Base-by-base conservation (phyloP, 768 basidiomycete genomes). In the Calocera cornea region DNA sequence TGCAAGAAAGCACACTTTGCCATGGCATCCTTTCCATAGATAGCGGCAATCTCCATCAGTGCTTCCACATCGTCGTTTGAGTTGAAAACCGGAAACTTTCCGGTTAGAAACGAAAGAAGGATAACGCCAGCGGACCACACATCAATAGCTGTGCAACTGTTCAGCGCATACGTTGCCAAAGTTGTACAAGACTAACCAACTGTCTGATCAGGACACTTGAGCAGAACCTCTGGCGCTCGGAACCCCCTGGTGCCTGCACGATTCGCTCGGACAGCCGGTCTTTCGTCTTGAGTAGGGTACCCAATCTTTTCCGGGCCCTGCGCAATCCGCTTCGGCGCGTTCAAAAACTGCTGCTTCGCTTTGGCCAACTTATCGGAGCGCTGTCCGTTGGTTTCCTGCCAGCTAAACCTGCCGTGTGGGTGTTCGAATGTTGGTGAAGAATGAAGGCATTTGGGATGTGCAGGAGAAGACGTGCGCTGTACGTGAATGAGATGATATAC, bases 161-260 rank as follows among this genome's bases (percentile, higher is more conserved):
- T 69, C 66, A 74, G 34, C 12, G 31, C 17, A n/a, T 38, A 65
- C 47, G 64, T 64, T 41, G 19, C n/a, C 41, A 40, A 63, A 40
- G 64, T 16, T 24, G 24, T 68, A 34, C 34, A 34, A 67, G 34
- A 77, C 86, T 69, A 71, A 95, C 95, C 92, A 69, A 92, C 92
- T 10, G 87, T 87, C 77, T 99, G 97, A 72, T 92, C 89, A 2
- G 85, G 85, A 72, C 97, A 99, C 76, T 98, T 99, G 41, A 99
- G 76, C 40, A 99, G 77, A 1, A 99, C 95, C 73, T 99, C 97
- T 0, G 97, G 97, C 1, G 97, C 94, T 67, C 97, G 85, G 75
- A 99, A 99, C 0, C 97, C 97, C 72, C 97, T 80, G 14, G 97
- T 99, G 2, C 97, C 97, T 1, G 97, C 97, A 63, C 97, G 85